phyloP scores from a whole-genome alignment of 306 rosid genomes.

The Acacia melanoxylon region DNA sequence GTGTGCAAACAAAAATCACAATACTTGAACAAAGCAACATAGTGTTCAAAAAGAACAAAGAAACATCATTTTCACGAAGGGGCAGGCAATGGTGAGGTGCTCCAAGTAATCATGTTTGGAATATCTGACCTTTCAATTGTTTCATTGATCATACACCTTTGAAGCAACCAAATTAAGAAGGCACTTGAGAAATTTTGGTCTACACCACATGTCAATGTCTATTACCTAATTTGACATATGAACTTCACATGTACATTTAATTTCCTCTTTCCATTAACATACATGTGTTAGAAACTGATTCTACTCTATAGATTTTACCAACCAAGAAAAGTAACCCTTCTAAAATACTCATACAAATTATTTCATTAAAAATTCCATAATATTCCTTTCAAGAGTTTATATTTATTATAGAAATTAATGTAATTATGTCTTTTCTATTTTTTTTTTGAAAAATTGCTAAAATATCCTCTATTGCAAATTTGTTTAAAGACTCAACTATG shows the following conservation, averaged over 20 bases:
- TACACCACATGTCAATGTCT: not conserved
- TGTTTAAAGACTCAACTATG: too few species aligned
- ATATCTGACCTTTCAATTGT: slow-evolving; percentile 42
- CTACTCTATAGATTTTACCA: not conserved
- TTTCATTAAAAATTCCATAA: too few species aligned
- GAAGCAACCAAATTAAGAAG: slow-evolving; percentile 43
- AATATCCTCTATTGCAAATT: too few species aligned
- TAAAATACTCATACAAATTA: too few species aligned
- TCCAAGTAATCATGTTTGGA: not conserved
- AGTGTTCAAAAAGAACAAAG: too few species aligned
- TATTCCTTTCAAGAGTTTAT: not conserved
- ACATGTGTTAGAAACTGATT: not conserved
- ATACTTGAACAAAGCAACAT: not conserved
- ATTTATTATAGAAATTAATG: not conserved
- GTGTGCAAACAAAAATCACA: not conserved
- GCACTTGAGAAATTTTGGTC: not conserved
- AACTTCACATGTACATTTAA: not conserved
- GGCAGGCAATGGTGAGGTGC: not conserved
- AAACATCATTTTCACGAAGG: not conserved
- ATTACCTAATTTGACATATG: not conserved
- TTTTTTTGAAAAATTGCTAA: too few species aligned
- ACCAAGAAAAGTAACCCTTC: not conserved
- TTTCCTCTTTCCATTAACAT: not conserved
- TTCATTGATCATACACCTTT: slow-evolving; percentile 15
- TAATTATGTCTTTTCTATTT: not conserved